phyloP scores from a whole-genome alignment of 2,329 filamentous ascomycete species.

The Alternaria brassicicola region DNA sequence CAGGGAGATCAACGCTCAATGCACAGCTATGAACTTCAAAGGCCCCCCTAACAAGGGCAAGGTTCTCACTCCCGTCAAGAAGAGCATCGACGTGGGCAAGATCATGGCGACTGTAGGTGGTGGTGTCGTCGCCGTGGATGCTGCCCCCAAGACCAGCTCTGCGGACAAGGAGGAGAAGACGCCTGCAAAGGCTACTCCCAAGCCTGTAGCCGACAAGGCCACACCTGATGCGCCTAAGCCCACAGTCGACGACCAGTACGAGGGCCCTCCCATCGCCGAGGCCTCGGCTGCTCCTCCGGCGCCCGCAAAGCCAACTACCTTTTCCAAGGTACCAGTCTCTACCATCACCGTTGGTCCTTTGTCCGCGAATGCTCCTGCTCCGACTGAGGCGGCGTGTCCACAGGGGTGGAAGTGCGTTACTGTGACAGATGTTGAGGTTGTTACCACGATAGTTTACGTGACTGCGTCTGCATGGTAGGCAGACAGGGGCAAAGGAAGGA shows the following conservation, averaged over 20 bases:
- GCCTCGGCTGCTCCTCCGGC: conserved; percentile 3
- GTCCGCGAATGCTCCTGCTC: conserved; percentile 25
- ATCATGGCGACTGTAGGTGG: conserved; percentile 27
- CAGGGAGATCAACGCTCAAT: conserved; percentile 50
- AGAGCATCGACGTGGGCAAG: conserved; percentile 40
- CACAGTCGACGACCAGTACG: conserved; percentile 17
- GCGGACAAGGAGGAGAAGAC: conserved; percentile 11
- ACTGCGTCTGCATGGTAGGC: conserved; percentile 24
- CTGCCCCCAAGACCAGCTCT: conserved; percentile 23
- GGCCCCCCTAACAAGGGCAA: conserved; percentile 54
- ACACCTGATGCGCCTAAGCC: conserved; percentile 15
- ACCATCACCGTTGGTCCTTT: conserved; percentile 25
- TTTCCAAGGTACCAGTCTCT: conserved; percentile 1
- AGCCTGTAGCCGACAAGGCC: conserved; percentile 6
- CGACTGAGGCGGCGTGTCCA: conserved; percentile 28
- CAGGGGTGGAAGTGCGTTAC: conserved; percentile 34
- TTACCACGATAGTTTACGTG: conserved; percentile 36
- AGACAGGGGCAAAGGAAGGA: not conserved
- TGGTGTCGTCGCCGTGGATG: conserved; percentile 22
- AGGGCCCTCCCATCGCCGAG: conserved; percentile 8
- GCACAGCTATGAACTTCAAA: conserved; percentile 50
- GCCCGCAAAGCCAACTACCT: not conserved
- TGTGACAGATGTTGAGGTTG: conserved; percentile 27
- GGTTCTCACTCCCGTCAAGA: conserved; percentile 43
- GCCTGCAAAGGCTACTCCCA: conserved; percentile 6